These are phyloP conservation scores for Wakefieldia striispora DNA, from an alignment of 768 basidiomycete genomes.

Conservation along the genomic window DNA sequence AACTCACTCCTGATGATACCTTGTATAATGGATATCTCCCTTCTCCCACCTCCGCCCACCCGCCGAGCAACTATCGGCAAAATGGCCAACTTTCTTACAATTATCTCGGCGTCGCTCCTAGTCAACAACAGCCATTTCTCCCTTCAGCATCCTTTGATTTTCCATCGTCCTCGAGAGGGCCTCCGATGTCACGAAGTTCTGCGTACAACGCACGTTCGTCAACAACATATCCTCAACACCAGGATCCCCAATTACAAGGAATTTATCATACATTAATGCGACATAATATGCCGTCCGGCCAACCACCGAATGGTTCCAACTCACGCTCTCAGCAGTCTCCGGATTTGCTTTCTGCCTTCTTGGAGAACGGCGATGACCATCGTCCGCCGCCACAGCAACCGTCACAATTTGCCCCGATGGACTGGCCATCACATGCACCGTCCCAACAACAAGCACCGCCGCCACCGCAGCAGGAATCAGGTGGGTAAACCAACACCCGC, in stretches of 20 bases:
- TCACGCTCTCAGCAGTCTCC: conserved; percentile 26
- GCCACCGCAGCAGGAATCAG: conserved; percentile 26
- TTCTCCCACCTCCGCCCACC: conserved; percentile 29
- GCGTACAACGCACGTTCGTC: conserved; percentile 28
- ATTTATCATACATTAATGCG: conserved; percentile 32
- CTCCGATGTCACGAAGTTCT: conserved; percentile 19
- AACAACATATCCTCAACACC: conserved; percentile 26
- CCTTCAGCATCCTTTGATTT: conserved; percentile 29
- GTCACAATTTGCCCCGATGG: conserved; percentile 27
- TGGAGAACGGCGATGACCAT: conserved; percentile 30
- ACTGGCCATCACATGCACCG: conserved; percentile 34
- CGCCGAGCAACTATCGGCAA: conserved; percentile 27
- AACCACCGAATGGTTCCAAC: conserved; percentile 13
- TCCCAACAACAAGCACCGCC: conserved; percentile 21
- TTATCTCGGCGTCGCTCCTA: conserved; percentile 21
- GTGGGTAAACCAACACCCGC: conserved; percentile 4
- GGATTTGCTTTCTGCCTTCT: conserved; percentile 28
- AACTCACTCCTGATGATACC: conserved; percentile 28
- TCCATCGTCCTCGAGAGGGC: conserved; percentile 28
- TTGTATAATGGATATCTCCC: conserved; percentile 32
- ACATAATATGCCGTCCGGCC: conserved; percentile 22
- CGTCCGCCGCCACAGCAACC: conserved; percentile 21
- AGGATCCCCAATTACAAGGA: conserved; percentile 30
- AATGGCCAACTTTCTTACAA: conserved; percentile 27
- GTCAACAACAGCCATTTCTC: conserved; percentile 23